phyloP scores from a whole-genome alignment of 176 grass and related monocot genomes.

The Chrysopogon serrulatus region DNA sequence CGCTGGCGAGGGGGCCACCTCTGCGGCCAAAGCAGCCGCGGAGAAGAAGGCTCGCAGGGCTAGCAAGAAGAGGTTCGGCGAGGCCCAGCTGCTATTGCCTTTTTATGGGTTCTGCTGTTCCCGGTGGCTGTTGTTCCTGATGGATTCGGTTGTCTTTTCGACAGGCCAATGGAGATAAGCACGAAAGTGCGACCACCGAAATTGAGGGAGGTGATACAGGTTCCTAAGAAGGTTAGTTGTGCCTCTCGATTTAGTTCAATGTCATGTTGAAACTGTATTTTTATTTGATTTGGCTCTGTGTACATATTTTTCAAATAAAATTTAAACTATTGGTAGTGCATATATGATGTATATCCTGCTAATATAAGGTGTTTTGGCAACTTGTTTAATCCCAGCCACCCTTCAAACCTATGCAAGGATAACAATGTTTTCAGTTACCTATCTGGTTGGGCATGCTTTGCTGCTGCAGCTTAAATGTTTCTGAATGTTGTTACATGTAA shows the following conservation, averaged over 20 bases:
- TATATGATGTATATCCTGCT: too few relatives aligned
- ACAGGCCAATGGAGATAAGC: constrained; percentile 91
- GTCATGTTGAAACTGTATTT: background rate
- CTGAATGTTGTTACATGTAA: background rate
- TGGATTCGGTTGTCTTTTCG: background rate
- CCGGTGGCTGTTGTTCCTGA: background rate
- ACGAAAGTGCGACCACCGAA: constrained; percentile 62
- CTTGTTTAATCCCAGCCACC: background rate
- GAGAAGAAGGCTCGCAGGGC: constrained; percentile 56
- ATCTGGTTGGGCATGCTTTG: background rate
- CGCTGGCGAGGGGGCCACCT: constrained; percentile 18
- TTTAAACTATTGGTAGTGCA: too few relatives aligned
- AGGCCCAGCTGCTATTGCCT: background rate
- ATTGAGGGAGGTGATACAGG: constrained; percentile 78
- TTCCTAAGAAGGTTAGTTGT: constrained; percentile 73
- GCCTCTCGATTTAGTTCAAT: background rate
- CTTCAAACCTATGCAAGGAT: background rate
- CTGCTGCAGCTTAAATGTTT: background rate
- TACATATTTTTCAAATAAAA: too few relatives aligned
- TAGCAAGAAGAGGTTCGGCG: constrained; percentile 77
- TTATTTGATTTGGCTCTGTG: background rate
- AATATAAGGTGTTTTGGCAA: background rate
- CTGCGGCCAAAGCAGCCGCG: constrained; percentile 6
- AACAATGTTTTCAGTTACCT: background rate
- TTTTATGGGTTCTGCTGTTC: background rate